phyloP scores from a whole-genome alignment of 2,329 filamentous ascomycete genomes.

The Sporothrix protearum region DNA sequence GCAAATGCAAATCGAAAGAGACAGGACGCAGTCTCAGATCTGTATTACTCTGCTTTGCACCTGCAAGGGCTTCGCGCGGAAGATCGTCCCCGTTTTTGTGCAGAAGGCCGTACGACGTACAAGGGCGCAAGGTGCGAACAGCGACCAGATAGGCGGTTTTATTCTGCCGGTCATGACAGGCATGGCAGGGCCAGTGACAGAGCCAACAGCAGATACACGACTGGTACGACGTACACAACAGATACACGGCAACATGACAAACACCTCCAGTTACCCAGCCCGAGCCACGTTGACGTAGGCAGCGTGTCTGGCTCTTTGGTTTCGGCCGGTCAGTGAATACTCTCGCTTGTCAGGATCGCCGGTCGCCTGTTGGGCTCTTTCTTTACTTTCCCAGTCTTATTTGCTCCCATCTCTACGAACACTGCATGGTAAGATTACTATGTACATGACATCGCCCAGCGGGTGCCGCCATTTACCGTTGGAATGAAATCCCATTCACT shows the following conservation, averaged over 20 bases:
- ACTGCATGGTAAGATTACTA: neutral
- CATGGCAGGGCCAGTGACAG: neutral
- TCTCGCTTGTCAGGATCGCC: neutral
- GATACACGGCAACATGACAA: neutral
- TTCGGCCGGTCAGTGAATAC: slow-evolving; percentile 7
- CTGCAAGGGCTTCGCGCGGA: slow-evolving; percentile 5
- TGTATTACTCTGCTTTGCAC: neutral
- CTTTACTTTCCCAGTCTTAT: neutral
- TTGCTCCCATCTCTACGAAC: neutral
- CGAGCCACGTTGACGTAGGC: neutral
- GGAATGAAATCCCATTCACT: neutral
- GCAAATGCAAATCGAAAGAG: slow-evolving; percentile 7
- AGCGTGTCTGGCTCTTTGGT: neutral
- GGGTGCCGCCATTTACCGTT: neutral
- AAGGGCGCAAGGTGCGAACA: neutral
- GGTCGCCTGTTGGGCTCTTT: neutral
- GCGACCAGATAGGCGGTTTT: neutral
- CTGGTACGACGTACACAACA: neutral
- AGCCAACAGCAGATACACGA: neutral
- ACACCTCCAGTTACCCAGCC: neutral
- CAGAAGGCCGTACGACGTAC: neutral
- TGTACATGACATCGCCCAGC: neutral
- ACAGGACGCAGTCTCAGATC: slow-evolving; percentile 16
- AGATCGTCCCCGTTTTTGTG: neutral
- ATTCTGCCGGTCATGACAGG: neutral